These are phyloP conservation scores for Leavenworthia alabamica DNA, from an alignment of 345 rosid species.

Conservation along the genomic window DNA sequence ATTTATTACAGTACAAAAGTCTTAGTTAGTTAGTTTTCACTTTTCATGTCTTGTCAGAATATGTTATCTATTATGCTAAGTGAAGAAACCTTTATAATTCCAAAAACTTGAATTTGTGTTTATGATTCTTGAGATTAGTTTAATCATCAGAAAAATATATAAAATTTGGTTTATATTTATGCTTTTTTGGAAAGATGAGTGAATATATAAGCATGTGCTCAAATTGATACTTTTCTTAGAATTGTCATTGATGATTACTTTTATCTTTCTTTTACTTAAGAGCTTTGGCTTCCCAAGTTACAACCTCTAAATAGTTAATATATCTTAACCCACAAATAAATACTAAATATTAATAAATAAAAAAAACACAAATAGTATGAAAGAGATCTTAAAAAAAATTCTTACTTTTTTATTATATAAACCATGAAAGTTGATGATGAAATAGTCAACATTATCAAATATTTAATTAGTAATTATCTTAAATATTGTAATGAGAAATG, in stretches of 20 bases:
- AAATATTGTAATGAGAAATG: no score
- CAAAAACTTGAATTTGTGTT: background rate
- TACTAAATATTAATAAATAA: background rate
- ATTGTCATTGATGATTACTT: slow-evolving; percentile 30
- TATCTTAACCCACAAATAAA: slow-evolving; percentile 21
- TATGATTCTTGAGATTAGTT: background rate
- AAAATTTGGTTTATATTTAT: slow-evolving; percentile 19
- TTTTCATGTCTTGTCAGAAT: background rate
- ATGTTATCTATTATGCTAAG: background rate
- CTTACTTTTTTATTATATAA: background rate
- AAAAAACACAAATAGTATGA: background rate
- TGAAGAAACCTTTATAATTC: slow-evolving; percentile 1
- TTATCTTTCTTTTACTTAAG: slow-evolving; percentile 14
- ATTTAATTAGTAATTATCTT: background rate
- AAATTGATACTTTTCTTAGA: slow-evolving; percentile 34
- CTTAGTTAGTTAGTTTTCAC: background rate
- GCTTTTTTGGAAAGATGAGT: slow-evolving; percentile 28
- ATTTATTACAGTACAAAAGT: background rate
- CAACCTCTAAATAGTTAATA: background rate
- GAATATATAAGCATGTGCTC: slow-evolving; percentile 35
- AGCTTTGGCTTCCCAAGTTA: slow-evolving; percentile 22
- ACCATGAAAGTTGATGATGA: background rate
- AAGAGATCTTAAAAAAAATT: background rate
- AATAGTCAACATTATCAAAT: slow-evolving; percentile 15
- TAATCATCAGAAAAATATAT: background rate